These are phyloP conservation scores for Bromus sterilis DNA, from an alignment of 176 grass and related monocot species.

Conservation along the genomic window DNA sequence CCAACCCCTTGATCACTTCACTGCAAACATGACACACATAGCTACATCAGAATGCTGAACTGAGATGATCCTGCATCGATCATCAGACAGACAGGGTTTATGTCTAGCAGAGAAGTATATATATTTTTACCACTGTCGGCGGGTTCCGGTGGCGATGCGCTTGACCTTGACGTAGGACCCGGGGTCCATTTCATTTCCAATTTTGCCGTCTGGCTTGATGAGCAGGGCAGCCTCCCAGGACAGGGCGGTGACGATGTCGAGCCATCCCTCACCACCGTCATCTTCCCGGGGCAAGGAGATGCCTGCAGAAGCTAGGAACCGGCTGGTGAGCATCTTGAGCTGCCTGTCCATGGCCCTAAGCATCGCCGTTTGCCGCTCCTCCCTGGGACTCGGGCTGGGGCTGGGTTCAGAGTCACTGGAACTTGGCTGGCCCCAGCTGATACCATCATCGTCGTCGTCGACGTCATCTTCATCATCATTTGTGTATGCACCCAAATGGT, in stretches of 20 bases:
- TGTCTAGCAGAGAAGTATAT: background rate
- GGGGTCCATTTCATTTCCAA: conserved; percentile 66
- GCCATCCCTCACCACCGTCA: conserved; percentile 25
- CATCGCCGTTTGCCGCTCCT: conserved; percentile 41
- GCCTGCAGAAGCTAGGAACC: conserved; percentile 45
- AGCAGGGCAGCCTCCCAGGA: conserved; percentile 68
- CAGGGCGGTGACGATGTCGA: conserved; percentile 41
- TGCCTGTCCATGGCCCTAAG: conserved; percentile 53
- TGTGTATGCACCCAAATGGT: background rate
- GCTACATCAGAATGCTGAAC: background rate
- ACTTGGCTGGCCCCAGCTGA: conserved; percentile 12
- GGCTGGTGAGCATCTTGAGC: conserved; percentile 51
- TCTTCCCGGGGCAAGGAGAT: conserved; percentile 17
- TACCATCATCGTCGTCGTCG: conserved; percentile 3
- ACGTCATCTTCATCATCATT: background rate
- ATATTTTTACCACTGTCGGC: conserved; percentile 29
- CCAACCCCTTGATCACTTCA: conserved; percentile 57
- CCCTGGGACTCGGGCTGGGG: background rate
- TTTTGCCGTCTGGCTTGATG: conserved; percentile 49
- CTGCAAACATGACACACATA: conserved; percentile 23
- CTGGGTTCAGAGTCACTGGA: conserved; percentile 7
- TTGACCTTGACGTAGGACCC: conserved; percentile 65
- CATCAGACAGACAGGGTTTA: background rate
- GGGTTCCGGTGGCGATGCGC: conserved; percentile 44
- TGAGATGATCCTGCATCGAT: background rate